A percentile compares a stretch with the other conserved stretches of the same genome.
Evolutionary conservation across 2,329 filamentous ascomycete genomes (phyloP).

Genomic region (Macrophomina pseudophaseolina): DNA sequence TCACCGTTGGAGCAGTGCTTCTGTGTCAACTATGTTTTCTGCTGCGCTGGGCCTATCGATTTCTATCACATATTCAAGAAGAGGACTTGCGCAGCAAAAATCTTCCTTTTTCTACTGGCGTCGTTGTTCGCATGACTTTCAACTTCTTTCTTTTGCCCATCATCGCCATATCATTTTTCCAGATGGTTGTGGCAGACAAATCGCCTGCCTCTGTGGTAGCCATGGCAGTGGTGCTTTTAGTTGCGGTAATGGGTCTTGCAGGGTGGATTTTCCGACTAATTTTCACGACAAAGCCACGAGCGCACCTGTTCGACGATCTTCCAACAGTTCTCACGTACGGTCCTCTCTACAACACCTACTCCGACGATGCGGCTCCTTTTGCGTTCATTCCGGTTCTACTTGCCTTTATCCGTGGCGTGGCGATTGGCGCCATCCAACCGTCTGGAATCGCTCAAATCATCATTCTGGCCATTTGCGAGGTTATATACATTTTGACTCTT

Average conservation of each 20-base stretch:
- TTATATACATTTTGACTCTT: slow-evolving; percentile 84
- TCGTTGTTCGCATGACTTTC: slow-evolving; percentile 78
- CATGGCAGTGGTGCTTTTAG: slow-evolving; percentile 75
- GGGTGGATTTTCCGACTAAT: slow-evolving; percentile 83
- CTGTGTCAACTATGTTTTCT: slow-evolving; percentile 79
- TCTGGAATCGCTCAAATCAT: slow-evolving; percentile 94
- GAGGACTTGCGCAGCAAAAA: slow-evolving; percentile 93
- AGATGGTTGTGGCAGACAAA: slow-evolving; percentile 74
- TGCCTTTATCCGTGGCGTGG: slow-evolving; percentile 83
- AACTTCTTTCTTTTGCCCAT: slow-evolving; percentile 91
- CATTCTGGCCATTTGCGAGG: slow-evolving; percentile 89
- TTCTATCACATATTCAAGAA: slow-evolving; percentile 72
- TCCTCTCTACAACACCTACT: slow-evolving; percentile 96
- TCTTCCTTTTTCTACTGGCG: slow-evolving; percentile 71
- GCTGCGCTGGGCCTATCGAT: slow-evolving; percentile 75
- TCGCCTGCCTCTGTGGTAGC: slow-evolving; percentile 75
- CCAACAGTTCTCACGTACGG: slow-evolving; percentile 89
- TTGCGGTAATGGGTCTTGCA: slow-evolving; percentile 74
- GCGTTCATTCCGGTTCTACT: slow-evolving; percentile 85
- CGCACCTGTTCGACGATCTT: slow-evolving; percentile 90
- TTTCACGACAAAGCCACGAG: slow-evolving; percentile 77
- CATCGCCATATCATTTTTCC: slow-evolving; percentile 85
- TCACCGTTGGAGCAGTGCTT: slow-evolving; percentile 70
- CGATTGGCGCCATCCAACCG: slow-evolving; percentile 89
- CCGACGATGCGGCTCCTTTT: slow-evolving; percentile 88